Conservation (phyloP, 139 green algal species). For the Picochlorum sp. region DNA sequence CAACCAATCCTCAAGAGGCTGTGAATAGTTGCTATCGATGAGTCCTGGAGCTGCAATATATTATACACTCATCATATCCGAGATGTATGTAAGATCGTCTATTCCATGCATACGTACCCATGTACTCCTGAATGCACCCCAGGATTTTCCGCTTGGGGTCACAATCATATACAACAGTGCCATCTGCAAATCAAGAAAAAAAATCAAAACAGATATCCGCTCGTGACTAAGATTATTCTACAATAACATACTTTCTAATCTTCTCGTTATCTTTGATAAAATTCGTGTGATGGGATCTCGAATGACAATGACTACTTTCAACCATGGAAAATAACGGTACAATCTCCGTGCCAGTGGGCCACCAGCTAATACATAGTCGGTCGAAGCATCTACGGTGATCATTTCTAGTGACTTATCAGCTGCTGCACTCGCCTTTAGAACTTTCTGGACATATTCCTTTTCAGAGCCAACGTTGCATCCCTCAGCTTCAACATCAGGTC, state of each 20-base stretch:
- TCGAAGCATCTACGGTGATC: slow-evolving; percentile 8
- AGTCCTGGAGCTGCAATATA: slow-evolving; percentile 5
- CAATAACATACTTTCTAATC: not conserved
- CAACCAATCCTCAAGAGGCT: slow-evolving; percentile 5
- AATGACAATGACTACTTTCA: slow-evolving; percentile 10
- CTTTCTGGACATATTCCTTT: slow-evolving; percentile 5
- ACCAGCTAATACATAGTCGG: not conserved
- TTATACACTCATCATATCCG: not conserved
- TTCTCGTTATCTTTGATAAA: not conserved
- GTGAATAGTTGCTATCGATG: slow-evolving; percentile 9
- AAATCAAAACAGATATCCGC: not conserved
- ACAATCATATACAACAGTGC: not conserved
- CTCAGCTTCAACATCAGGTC: not conserved
- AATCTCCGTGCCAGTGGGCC: slow-evolving; percentile 2
- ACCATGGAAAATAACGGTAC: slow-evolving; percentile 9
- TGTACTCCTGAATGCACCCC: not conserved
- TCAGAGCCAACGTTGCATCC: not conserved
- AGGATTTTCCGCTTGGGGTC: not conserved
- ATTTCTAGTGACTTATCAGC: not conserved
- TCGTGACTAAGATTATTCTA: too few species aligned
- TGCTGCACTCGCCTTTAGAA: not conserved
- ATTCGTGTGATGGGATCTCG: slow-evolving; percentile 7
- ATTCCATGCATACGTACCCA: not conserved
- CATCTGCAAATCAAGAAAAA: not conserved
- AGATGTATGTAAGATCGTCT: not conserved